Percentiles rank a stretch among this genome's conserved stretches.
These are phyloP conservation scores for Penstemon davidsonii DNA, from an alignment of 257 asterid species.

Conservation along the genomic window DNA sequence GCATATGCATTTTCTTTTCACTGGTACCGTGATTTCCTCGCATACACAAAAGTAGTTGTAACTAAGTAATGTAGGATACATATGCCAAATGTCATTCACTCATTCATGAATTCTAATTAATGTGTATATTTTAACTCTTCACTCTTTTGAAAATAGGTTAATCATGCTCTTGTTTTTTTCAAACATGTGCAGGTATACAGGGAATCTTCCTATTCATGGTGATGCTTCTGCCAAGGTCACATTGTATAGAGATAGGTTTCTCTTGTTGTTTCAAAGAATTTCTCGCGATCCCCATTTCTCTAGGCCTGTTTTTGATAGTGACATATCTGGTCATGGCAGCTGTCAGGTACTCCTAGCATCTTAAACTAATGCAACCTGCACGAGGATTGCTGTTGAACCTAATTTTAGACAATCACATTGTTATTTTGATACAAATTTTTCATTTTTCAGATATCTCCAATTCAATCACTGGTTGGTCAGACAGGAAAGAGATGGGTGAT, in stretches of 20 bases:
- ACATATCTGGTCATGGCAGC: constrained; percentile 67
- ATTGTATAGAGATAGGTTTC: constrained; percentile 83
- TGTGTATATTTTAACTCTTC: background rate
- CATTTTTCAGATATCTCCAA: constrained; percentile 69
- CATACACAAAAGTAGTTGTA: background rate
- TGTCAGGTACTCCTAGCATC: constrained; percentile 62
- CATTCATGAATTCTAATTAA: constrained; percentile 3
- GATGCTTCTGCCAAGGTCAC: constrained; percentile 85
- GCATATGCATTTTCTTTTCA: background rate
- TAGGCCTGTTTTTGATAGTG: constrained; percentile 68
- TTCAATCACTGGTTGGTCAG: constrained; percentile 91
- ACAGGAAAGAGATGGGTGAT: constrained; percentile 85
- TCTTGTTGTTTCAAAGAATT: constrained; percentile 72
- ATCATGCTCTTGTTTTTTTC: background rate
- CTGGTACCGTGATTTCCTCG: background rate
- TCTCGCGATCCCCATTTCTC: constrained; percentile 87
- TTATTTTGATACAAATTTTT: constrained; percentile 8
- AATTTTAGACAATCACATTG: constrained; percentile 6
- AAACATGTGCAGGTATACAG: constrained; percentile 50
- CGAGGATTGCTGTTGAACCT: constrained; percentile 5
- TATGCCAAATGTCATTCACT: background rate
- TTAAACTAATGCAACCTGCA: background rate
- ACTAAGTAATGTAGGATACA: background rate
- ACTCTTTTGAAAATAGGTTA: background rate
- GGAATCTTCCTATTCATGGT: constrained; percentile 77